Percentiles rank a stretch among this genome's conserved stretches.
These are phyloP conservation scores for Limonium bicolor DNA, from an alignment of 148 eudicot genomes.

Conservation along the genomic window DNA sequence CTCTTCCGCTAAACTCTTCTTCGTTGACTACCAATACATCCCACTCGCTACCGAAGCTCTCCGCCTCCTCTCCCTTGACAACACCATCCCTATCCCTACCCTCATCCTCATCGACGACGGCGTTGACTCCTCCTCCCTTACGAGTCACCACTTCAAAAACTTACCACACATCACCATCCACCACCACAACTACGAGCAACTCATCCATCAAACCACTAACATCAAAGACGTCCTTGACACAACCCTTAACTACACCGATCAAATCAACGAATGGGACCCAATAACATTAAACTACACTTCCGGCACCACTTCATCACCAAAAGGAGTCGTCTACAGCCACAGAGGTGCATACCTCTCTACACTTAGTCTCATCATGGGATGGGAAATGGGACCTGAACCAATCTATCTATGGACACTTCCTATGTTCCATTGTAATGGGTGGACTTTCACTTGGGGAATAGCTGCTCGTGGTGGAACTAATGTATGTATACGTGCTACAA, in stretches of 20 bases:
- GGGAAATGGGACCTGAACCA: conserved; percentile 75
- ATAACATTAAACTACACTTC: conserved; percentile 77
- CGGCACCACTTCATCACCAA: conserved; percentile 75
- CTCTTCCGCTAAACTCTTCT: conserved; percentile 59
- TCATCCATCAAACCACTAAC: conserved; percentile 29
- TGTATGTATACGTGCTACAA: conserved; percentile 65
- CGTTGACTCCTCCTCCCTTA: conserved; percentile 40
- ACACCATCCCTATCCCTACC: conserved; percentile 15
- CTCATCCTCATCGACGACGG: conserved; percentile 42
- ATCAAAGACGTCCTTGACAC: conserved; percentile 14
- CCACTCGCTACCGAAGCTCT: conserved; percentile 46
- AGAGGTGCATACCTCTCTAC: conserved; percentile 81
- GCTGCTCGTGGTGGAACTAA: conserved; percentile 95
- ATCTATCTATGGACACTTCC: conserved; percentile 84
- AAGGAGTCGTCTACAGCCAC: conserved; percentile 83
- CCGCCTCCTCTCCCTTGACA: conserved; percentile 14
- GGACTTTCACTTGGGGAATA: conserved; percentile 96
- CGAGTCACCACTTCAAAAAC: no score
- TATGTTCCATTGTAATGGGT: conserved; percentile 98
- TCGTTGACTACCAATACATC: conserved; percentile 50
- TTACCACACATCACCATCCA: conserved; percentile 32
- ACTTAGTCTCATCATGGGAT: conserved; percentile 48
- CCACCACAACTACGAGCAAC: conserved; percentile 49
- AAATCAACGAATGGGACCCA: conserved; percentile 71
- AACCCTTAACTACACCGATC: background rate